A percentile compares a stretch with the other conserved stretches of the same genome.
phyloP scores from a whole-genome alignment of 2,329 filamentous ascomycete species.

The Diaporthe australafricana region DNA sequence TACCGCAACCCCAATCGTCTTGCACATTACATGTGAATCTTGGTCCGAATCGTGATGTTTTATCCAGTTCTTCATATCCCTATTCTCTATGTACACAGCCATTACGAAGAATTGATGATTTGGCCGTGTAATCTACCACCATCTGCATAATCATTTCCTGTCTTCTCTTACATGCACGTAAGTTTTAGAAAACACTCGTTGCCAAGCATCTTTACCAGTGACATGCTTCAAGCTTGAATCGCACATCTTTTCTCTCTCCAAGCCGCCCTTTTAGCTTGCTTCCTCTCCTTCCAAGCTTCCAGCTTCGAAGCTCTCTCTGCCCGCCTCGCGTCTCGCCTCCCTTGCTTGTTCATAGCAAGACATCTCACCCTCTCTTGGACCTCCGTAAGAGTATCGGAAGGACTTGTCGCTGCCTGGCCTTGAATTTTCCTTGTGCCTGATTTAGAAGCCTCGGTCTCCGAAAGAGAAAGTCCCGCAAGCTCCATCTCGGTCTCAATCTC shows the following conservation, averaged over 20 bases:
- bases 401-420: accelerated
- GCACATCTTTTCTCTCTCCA: not conserved
- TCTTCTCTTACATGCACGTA: too few relatives aligned
- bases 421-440: accelerated
- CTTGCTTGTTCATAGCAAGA: not conserved
- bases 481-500: not conserved
- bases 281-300: slow-evolving; percentile 11
- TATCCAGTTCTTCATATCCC: too few relatives aligned
- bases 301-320: not conserved
- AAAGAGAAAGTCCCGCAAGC: not conserved
- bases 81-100: too few relatives aligned
- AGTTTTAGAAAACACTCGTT: not conserved
- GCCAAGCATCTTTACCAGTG: not conserved
- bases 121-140: too few relatives aligned
- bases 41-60: too few relatives aligned
- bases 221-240: not conserved
- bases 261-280: slow-evolving; percentile 10
- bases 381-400: not conserved
- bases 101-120: too few relatives aligned
- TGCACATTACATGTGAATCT: too few relatives aligned
- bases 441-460: not conserved
- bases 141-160: too few relatives aligned
- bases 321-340: not conserved
- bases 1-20: too few relatives aligned
- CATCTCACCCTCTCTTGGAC: slow-evolving; percentile 4